Evolutionary conservation across 2,329 filamentous ascomycete species (phyloP).

Genomic region (Aaosphaeria arxii): DNA sequence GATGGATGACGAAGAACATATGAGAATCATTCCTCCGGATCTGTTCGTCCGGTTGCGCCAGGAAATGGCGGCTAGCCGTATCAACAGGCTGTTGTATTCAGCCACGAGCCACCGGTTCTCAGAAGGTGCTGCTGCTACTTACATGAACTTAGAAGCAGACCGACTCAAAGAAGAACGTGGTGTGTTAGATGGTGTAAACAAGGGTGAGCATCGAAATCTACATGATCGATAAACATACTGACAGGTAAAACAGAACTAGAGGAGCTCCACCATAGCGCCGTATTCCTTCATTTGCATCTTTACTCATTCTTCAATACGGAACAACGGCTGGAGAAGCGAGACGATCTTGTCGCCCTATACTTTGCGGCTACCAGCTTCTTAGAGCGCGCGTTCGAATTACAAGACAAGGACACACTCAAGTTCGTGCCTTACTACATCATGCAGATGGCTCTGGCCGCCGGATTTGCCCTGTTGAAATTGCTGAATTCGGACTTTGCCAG

Average conservation of each 20-base stretch:
- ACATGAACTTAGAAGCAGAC: constrained; percentile 35
- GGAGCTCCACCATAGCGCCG: constrained; percentile 66
- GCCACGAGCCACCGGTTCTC: constrained; percentile 29
- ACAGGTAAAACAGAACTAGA: constrained; percentile 38
- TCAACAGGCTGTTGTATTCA: constrained; percentile 37
- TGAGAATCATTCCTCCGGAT: constrained; percentile 33
- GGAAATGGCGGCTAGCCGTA: constrained; percentile 37
- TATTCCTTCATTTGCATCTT: constrained; percentile 70
- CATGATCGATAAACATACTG: neutral
- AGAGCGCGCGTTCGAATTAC: constrained; percentile 55
- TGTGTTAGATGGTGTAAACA: constrained; percentile 31
- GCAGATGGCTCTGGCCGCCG: constrained; percentile 80
- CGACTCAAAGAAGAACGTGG: constrained; percentile 33
- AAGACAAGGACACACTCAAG: constrained; percentile 56
- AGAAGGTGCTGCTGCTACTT: constrained; percentile 27
- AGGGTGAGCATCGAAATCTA: constrained; percentile 15
- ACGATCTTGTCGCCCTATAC: constrained; percentile 74
- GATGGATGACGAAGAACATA: constrained; percentile 35
- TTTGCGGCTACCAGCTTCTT: constrained; percentile 68
- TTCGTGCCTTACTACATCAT: constrained; percentile 75
- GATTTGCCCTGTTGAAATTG: constrained; percentile 73
- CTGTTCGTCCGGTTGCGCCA: constrained; percentile 37
- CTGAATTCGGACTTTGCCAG: constrained; percentile 73
- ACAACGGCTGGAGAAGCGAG: constrained; percentile 54
- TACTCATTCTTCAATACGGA: constrained; percentile 80